These are phyloP conservation scores for Talaromyces sp. DNA, from an alignment of 2,329 filamentous ascomycete genomes.

Conservation along the genomic window DNA sequence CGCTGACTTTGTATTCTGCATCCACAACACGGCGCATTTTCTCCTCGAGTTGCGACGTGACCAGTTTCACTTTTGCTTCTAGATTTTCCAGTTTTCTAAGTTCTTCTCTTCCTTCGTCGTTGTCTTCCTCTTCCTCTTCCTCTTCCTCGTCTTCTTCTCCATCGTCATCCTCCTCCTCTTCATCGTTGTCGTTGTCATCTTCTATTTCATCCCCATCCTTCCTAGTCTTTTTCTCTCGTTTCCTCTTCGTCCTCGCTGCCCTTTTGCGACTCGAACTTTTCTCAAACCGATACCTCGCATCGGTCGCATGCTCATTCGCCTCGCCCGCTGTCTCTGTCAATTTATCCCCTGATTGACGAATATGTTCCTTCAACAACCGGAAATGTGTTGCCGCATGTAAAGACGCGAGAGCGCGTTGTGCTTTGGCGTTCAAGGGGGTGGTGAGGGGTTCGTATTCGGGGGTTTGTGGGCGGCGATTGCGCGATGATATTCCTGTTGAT, in stretches of 20 bases:
- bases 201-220: slow-evolving; percentile 22
- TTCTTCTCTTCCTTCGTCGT: slow-evolving; percentile 28
- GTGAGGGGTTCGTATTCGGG: slow-evolving; percentile 50
- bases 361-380: slow-evolving; percentile 44
- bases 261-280: slow-evolving; percentile 34
- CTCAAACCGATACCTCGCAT: slow-evolving; percentile 36
- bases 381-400: slow-evolving; percentile 42
- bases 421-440: slow-evolving; percentile 47
- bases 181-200: slow-evolving; percentile 26
- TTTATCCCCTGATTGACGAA: slow-evolving; percentile 43
- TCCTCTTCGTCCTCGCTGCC: slow-evolving; percentile 9
- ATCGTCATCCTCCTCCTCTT: slow-evolving; percentile 29
- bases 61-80: slow-evolving; percentile 44
- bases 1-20: slow-evolving; percentile 44
- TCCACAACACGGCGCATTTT: slow-evolving; percentile 56
- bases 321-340: slow-evolving; percentile 48
- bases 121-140: slow-evolving; percentile 22
- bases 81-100: slow-evolving; percentile 36
- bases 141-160: slow-evolving; percentile 25
- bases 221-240: slow-evolving; percentile 19
- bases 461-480: slow-evolving; percentile 8
- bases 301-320: slow-evolving; percentile 52
- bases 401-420: slow-evolving; percentile 43
- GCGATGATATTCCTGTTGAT: background rate
- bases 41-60: slow-evolving; percentile 54